phyloP scores from a whole-genome alignment of 2,329 filamentous ascomycete genomes.

The Colletotrichum simmondsii region DNA sequence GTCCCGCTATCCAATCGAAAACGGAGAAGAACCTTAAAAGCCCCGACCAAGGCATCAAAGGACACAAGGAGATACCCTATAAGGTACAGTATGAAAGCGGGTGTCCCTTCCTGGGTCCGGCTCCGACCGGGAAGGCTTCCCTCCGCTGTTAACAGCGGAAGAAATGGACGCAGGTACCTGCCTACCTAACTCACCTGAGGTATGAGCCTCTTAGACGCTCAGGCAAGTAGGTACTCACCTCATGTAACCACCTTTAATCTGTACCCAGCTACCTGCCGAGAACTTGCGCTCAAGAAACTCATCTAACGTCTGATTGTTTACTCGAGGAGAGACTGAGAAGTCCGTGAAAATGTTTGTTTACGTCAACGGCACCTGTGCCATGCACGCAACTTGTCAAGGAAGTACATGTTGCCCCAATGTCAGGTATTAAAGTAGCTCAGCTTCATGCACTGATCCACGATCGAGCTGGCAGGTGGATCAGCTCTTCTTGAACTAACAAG shows the following conservation, averaged over 20 bases:
- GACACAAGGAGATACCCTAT: neutral
- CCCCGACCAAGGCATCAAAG: neutral
- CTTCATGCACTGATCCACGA: constrained; percentile 13
- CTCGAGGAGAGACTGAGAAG: neutral
- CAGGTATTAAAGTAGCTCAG: neutral
- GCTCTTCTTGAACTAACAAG: neutral
- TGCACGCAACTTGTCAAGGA: constrained; percentile 7
- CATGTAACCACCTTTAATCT: neutral
- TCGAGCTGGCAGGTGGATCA: constrained; percentile 9
- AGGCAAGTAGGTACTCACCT: neutral
- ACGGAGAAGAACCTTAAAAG: constrained; percentile 14
- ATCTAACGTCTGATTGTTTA: neutral
- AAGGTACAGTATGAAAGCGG: constrained; percentile 8
- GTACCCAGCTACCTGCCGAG: neutral
- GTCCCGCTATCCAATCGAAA: constrained; percentile 28
- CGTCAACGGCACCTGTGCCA: neutral
- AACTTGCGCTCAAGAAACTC: neutral
- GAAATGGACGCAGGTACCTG: neutral
- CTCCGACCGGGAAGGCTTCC: neutral
- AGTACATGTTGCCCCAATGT: neutral
- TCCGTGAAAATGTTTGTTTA: neutral
- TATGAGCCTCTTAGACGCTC: neutral
- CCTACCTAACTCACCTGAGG: too few species aligned
- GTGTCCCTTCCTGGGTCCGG: neutral
- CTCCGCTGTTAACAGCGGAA: neutral